These are phyloP conservation scores for Yamadazyma triangularis DNA, from an alignment of 1,139 yeast genomes.

Conservation along the genomic window DNA sequence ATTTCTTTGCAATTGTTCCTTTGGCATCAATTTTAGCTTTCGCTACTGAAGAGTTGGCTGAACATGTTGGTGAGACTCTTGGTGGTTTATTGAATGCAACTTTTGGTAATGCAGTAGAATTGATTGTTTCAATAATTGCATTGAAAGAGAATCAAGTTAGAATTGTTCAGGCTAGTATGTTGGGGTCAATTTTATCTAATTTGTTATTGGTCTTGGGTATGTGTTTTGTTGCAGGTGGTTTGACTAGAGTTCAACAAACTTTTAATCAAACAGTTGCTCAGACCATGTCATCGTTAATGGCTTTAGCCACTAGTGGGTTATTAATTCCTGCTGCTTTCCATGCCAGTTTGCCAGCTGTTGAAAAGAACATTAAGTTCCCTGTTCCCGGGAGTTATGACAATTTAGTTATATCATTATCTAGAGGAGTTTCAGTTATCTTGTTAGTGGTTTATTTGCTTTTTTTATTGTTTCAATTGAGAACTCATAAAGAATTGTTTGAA, in stretches of 20 bases:
- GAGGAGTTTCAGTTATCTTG: constrained; percentile 82
- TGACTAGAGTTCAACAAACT: constrained; percentile 76
- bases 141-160: constrained; percentile 79
- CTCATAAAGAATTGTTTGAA: constrained; percentile 62
- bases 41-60: constrained; percentile 91
- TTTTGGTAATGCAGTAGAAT: constrained; percentile 90
- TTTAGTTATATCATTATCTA: constrained; percentile 68
- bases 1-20: constrained; percentile 89
- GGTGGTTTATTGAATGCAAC: constrained; percentile 96
- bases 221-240: constrained; percentile 91
- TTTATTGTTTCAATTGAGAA: constrained; percentile 80
- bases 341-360: constrained; percentile 56
- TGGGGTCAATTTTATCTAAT: constrained; percentile 88
- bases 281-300: constrained; percentile 92
- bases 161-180: constrained; percentile 95
- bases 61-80: constrained; percentile 78
- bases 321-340: constrained; percentile 95
- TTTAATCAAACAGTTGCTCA: constrained; percentile 97
- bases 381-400: constrained; percentile 37
- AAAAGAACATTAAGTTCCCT: constrained; percentile 28
- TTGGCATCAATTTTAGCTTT: constrained; percentile 84
- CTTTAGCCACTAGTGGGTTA: constrained; percentile 82
- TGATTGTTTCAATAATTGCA: constrained; percentile 91
- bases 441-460: constrained; percentile 75
- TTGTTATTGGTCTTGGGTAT: constrained; percentile 88